Percentiles rank a stretch among this genome's conserved stretches.
Evolutionary conservation across 1,284 basidiomycete species (phyloP).

Genomic region (Schizophyllum amplum): DNA sequence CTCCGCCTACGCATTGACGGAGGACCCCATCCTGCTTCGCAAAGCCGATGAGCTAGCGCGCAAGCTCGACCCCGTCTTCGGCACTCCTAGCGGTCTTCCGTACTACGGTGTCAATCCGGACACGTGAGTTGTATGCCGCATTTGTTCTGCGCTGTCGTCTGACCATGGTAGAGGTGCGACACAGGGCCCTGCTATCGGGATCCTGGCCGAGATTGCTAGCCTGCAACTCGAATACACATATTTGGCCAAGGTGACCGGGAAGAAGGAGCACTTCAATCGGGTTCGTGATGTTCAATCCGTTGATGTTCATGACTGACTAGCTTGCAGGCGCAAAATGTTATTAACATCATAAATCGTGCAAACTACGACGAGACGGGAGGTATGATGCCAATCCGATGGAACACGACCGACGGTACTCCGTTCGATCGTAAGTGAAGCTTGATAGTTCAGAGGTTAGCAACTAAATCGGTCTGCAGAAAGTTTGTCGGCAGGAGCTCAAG

Average conservation of each 20-base stretch:
- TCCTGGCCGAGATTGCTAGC: constrained; percentile 48
- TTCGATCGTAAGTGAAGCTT: constrained; percentile 25
- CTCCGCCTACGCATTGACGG: constrained; percentile 73
- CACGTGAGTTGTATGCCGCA: constrained; percentile 25
- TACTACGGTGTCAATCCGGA: constrained; percentile 38
- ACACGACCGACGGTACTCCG: constrained; percentile 32
- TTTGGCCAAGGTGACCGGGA: constrained; percentile 46
- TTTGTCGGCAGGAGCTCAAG: constrained; percentile 53
- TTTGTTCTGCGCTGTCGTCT: not conserved
- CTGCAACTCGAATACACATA: constrained; percentile 54
- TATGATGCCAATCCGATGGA: constrained; percentile 50
- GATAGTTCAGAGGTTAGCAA: not conserved
- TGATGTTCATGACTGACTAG: not conserved
- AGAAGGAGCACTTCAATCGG: constrained; percentile 34
- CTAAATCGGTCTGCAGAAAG: constrained; percentile 25
- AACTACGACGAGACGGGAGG: constrained; percentile 37
- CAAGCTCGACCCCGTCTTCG: constrained; percentile 43
- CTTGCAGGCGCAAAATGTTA: constrained; percentile 42
- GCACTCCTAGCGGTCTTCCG: constrained; percentile 40
- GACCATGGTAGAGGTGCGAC: constrained; percentile 15
- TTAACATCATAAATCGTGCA: constrained; percentile 36
- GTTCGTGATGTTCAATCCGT: constrained; percentile 23
- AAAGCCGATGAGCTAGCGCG: constrained; percentile 47
- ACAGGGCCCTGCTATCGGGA: constrained; percentile 26
- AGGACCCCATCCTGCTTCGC: constrained; percentile 31